These are phyloP conservation scores for Alnus glutinosa DNA, from an alignment of 306 rosid genomes.

Conservation along the genomic window DNA sequence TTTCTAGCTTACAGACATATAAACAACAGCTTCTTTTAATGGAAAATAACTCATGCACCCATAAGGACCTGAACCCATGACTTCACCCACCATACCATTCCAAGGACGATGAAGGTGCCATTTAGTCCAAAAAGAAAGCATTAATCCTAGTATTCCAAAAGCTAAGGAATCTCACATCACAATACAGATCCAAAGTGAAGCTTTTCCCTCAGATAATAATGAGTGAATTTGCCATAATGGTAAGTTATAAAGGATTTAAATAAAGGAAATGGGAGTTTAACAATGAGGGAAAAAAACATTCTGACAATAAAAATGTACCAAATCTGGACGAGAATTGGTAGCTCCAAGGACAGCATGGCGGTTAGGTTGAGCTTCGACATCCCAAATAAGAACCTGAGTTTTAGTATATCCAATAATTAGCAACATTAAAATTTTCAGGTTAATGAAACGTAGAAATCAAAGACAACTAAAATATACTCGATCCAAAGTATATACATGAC, in stretches of 20 bases:
- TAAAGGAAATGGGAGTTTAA: neutral
- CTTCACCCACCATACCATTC: neutral
- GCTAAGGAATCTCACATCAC: neutral
- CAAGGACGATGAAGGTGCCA: neutral
- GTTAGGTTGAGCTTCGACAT: constrained; percentile 92
- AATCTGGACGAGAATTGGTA: constrained; percentile 91
- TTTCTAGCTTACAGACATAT: neutral
- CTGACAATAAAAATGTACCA: constrained; percentile 50
- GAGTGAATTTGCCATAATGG: neutral
- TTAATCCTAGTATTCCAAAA: neutral
- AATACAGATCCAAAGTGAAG: neutral
- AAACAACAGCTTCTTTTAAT: neutral
- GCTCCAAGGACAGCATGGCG: constrained; percentile 99
- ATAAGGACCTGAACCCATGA: neutral
- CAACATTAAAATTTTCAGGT: neutral
- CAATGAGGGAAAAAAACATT: too few species aligned
- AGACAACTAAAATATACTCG: neutral
- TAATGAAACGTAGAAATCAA: constrained; percentile 24
- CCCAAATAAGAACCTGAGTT: constrained; percentile 94
- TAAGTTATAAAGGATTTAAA: neutral
- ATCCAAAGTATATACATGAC: neutral
- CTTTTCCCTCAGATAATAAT: neutral
- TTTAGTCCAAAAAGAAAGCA: neutral
- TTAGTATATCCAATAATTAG: constrained; percentile 3
- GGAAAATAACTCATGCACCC: neutral